phyloP scores from a whole-genome alignment of 2,329 filamentous ascomycete species.

The Diaporthe caulivora region DNA sequence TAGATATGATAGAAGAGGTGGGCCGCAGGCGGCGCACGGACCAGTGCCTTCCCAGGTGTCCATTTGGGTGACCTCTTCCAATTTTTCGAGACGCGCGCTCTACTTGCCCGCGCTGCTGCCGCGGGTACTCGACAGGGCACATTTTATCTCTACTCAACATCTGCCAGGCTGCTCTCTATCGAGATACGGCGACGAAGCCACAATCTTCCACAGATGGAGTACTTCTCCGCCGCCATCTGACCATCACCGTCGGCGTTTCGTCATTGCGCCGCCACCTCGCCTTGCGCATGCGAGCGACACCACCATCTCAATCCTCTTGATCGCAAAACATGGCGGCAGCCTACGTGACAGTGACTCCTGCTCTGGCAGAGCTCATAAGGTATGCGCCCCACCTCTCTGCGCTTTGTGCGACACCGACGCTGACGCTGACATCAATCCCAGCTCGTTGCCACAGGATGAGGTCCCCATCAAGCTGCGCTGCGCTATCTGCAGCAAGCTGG shows the following conservation, averaged over 20 bases:
- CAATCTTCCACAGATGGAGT: constrained; percentile 33
- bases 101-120: not conserved
- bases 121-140: constrained; percentile 22
- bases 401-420: constrained; percentile 36
- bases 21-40: constrained; percentile 27
- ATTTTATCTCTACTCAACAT: constrained; percentile 7
- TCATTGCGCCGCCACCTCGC: constrained; percentile 33
- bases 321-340: constrained; percentile 42
- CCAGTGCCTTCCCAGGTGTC: not conserved
- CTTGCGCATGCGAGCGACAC: constrained; percentile 32
- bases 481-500: constrained; percentile 91
- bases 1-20: too few relatives aligned
- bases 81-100: constrained; percentile 27
- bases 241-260: constrained; percentile 30
- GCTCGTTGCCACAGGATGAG: constrained; percentile 82
- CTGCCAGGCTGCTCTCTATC: not conserved
- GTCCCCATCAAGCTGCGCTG: constrained; percentile 98
- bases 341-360: constrained; percentile 54
- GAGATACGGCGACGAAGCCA: constrained; percentile 14
- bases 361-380: constrained; percentile 71
- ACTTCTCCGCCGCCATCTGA: constrained; percentile 3
- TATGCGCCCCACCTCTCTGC: constrained; percentile 47
- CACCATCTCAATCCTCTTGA: not conserved
- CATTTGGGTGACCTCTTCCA: constrained; percentile 25
- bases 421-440: constrained; percentile 51